These are phyloP conservation scores for Yamadazyma taylorii DNA, from an alignment of 1,139 yeast species.

Conservation along the genomic window DNA sequence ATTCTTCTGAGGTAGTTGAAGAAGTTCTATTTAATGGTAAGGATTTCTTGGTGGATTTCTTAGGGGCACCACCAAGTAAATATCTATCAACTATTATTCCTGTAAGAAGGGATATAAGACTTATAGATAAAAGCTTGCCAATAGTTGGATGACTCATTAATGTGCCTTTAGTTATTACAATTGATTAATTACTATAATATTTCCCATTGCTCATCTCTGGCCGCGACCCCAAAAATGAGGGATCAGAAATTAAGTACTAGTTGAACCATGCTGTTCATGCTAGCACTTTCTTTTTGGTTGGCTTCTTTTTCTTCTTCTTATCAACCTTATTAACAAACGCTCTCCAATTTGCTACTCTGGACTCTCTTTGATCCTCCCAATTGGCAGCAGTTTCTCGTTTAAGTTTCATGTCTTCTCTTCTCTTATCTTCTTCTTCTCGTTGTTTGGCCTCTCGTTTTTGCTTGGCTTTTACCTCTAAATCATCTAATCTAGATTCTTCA, in stretches of 20 bases:
- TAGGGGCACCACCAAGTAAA: conserved; percentile 3
- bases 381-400: conserved; percentile 43
- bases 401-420: conserved; percentile 36
- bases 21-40: neutral
- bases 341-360: conserved; percentile 64
- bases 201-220: no score
- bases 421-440: conserved; percentile 31
- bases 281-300: conserved; percentile 32
- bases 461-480: conserved; percentile 18
- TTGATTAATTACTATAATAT: no score
- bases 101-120: conserved; percentile 24
- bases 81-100: conserved; percentile 25
- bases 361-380: conserved; percentile 67
- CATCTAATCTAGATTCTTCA: conserved; percentile 26
- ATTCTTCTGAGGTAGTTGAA: conserved; percentile 4
- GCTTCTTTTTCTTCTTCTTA: conserved; percentile 42
- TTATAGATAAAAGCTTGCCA: conserved; percentile 16
- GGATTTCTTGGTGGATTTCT: neutral
- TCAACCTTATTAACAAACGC: conserved; percentile 45
- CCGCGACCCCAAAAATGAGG: no score
- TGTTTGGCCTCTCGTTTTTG: conserved; percentile 24
- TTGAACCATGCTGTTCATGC: conserved; percentile 7
- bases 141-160: conserved; percentile 11
- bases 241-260: no score
- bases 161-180: no score